These are phyloP conservation scores for Polygonum aviculare DNA, from an alignment of 148 eudicot species.

Conservation along the genomic window DNA sequence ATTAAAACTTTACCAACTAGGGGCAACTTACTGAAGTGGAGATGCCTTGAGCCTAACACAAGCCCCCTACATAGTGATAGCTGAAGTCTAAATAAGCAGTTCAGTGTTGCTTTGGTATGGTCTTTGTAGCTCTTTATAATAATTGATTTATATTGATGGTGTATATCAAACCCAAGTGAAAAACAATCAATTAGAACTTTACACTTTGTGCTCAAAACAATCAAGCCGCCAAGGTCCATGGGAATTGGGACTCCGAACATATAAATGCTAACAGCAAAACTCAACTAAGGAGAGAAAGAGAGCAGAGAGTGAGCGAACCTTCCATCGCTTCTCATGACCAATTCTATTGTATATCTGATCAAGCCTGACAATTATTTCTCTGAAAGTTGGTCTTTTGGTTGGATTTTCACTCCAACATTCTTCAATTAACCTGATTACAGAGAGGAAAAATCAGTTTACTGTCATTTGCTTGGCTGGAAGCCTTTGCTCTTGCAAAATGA, in stretches of 20 bases:
- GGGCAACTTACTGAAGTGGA: background rate
- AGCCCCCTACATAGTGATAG: background rate
- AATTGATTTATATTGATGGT: background rate
- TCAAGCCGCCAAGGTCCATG: background rate
- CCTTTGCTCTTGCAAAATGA: background rate
- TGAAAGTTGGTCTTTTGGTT: slow-evolving; percentile 67
- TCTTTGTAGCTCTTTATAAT: background rate
- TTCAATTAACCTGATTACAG: slow-evolving; percentile 62
- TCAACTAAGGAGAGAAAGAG: slow-evolving; percentile 6
- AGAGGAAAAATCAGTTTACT: background rate
- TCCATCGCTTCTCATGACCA: slow-evolving; percentile 65
- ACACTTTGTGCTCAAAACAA: background rate
- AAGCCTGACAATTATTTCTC: slow-evolving; percentile 56
- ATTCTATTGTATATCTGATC: slow-evolving; percentile 48
- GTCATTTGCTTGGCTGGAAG: background rate
- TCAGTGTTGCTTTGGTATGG: background rate
- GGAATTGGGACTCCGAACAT: background rate
- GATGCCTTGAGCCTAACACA: background rate
- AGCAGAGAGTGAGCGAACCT: slow-evolving; percentile 31
- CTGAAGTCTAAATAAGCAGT: background rate
- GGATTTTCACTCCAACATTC: slow-evolving; percentile 85
- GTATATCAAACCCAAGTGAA: background rate
- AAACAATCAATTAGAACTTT: background rate
- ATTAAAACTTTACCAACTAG: background rate
- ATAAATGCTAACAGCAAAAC: background rate